Evolutionary conservation across 2,329 filamentous ascomycete species (phyloP), one percentile per base, ranked within the genome.

Genomic region (Aspergillus hortae): DNA sequence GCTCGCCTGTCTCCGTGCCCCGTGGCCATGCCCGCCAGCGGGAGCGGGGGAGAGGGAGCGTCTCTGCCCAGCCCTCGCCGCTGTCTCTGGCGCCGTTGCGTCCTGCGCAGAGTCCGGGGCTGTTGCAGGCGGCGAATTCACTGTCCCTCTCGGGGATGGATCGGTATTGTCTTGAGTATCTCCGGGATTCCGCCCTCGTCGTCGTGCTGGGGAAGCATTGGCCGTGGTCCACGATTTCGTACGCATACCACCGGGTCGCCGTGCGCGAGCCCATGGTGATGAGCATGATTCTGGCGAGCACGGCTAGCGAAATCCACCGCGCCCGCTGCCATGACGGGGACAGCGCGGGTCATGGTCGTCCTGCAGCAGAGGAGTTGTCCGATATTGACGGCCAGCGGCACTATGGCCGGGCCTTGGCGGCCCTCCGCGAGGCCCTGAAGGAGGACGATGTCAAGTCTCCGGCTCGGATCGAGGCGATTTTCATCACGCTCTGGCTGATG

Each of bases 401-500:
- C 48, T 64, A 65, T 32, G 61, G 63, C 11, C 55, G 56, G 17
- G 62, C 63, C 7, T 46, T 66, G 17, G 59, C 60, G 10, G 55
- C 57, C 21, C 58, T 66, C 2, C 58, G 59, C 5, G 58, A 59
- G 40, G 61, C 56, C 14, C 44, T 66, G 19, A 56, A 56, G 47
- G 49, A 59, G n/a, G 61, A 60, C 12, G 62, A 60, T n/a, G 62
- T 57, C 4, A 63, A 60, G 33, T 51, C 59, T 0, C 54, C 59
- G 10, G 55, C 56, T 11, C 56, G 61, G 17, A 52, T 64, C 9
- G 62, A 64, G 41, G 62, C 62, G 7, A 60, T 64, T 7, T 65
- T 64, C 30, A 62, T 66, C 40, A 66, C 63, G 2, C 40, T 66
- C 12, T 65, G 58, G 61, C 46, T 63, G 25, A 63, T 65, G 61